Base-by-base conservation (phyloP, 2,329 filamentous ascomycete species). In the Coniochaeta sp. region DNA sequence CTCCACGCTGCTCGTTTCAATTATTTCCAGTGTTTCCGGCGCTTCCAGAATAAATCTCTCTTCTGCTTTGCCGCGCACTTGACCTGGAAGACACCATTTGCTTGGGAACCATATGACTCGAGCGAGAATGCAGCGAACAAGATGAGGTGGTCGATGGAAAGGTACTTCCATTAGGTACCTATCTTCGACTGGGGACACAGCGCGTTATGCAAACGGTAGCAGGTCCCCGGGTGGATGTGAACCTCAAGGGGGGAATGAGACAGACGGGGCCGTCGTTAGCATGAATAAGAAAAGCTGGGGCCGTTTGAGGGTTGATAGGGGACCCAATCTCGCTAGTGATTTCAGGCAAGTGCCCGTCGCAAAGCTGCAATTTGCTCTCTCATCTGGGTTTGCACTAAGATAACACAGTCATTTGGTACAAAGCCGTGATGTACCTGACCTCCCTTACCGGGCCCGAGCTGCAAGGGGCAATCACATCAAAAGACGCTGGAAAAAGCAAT, bases 281-380 rank as follows among this genome's bases (percentile, higher is more conserved):
- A 73, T 73, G 70, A 72, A 73, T 67, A 65, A 67, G 63, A 67
- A 66, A 67, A 64, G 68, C 62, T 64, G 70, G 69, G 66, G 66
- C 54, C 16, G 19, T 57, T 31, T 26, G 9, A n/a, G n/a, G 34
- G 31, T 57, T 31, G n/a, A 73, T 72, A 71, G 70, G 69, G 68
- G 68, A 63, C 63, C 68, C 69, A 70, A 76, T 77, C 67, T 77
- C 74, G 72, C 73, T 76, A 76, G 73, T 66, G 68, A 68, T 52
- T 66, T 67, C 67, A 67, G 66, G 67, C 68, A 59, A 66, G 60
- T 67, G 67, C 63, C 65, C n/a, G 67, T 62, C 63, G 59, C 65
- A 31, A 63, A 65, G 58, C 57, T 24, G 60, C 67, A 71, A 71
- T 69, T 72, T 71, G 68, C 64, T 44, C 28, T n/a, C 16, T 34